Evolutionary conservation across 2,329 filamentous ascomycete species (phyloP).

Genomic region (Escovopsis sp.): DNA sequence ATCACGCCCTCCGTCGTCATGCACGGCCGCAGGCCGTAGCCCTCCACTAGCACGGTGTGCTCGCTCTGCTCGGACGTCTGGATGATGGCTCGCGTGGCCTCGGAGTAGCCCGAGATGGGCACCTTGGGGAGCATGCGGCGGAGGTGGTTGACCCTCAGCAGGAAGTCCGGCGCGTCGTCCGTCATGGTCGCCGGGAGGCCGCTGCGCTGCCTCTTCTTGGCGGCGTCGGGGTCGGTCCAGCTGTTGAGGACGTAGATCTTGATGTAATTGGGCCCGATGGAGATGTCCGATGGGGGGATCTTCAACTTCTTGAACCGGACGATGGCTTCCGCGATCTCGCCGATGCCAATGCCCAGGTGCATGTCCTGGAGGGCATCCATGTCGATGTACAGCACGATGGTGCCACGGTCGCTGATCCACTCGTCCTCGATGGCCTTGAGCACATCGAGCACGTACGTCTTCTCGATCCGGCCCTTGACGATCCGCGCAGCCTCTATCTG

Average conservation of each 20-base stretch:
- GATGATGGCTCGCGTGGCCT: constrained; percentile 76
- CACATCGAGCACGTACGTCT: constrained; percentile 76
- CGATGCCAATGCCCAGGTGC: constrained; percentile 61
- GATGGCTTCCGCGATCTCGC: constrained; percentile 65
- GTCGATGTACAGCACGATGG: constrained; percentile 71
- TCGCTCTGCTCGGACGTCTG: constrained; percentile 59
- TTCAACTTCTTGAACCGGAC: constrained; percentile 72
- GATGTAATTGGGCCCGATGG: constrained; percentile 46
- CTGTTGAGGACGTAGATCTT: constrained; percentile 53
- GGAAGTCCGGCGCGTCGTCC: constrained; percentile 33
- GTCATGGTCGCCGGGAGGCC: constrained; percentile 23
- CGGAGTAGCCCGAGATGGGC: constrained; percentile 80
- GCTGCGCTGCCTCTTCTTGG: constrained; percentile 31
- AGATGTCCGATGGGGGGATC: constrained; percentile 50
- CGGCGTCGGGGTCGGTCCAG: constrained; percentile 10
- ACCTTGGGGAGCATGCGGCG: constrained; percentile 69
- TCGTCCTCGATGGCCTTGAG: constrained; percentile 74
- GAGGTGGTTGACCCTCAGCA: constrained; percentile 70
- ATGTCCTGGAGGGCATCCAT: constrained; percentile 63
- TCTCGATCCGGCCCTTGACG: constrained; percentile 87
- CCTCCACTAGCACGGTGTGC: constrained; percentile 74
- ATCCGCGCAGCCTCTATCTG: constrained; percentile 71
- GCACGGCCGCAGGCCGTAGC: constrained; percentile 76
- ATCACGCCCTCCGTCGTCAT: constrained; percentile 90
- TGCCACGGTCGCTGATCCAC: constrained; percentile 65